Percentiles rank a stretch among this genome's conserved stretches.
phyloP scores from a whole-genome alignment of 2,329 filamentous ascomycete species.

The Graphiopsis chlorocephala region DNA sequence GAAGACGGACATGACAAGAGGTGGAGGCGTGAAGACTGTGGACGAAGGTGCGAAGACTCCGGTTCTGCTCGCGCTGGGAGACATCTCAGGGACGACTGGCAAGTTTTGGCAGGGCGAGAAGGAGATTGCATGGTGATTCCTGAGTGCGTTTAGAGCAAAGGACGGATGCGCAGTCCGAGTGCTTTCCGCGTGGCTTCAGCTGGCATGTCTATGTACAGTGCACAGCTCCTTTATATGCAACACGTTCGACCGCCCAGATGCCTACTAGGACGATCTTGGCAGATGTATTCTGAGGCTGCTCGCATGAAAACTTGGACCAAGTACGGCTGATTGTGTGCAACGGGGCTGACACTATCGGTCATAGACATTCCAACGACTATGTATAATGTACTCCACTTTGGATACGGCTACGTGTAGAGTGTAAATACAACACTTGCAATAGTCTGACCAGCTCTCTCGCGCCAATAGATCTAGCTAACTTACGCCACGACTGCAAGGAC shows the following conservation, averaged over 20 bases:
- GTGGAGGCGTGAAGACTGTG: constrained; percentile 34
- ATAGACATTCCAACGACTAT: no score
- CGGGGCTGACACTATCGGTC: no score
- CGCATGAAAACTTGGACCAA: no score
- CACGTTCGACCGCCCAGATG: neutral
- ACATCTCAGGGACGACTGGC: constrained; percentile 33
- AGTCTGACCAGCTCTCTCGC: no score
- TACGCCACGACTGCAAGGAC: no score
- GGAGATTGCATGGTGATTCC: constrained; percentile 31
- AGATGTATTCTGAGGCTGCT: no score
- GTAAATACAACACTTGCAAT: no score
- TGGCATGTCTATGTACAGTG: neutral
- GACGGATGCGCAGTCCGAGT: no score
- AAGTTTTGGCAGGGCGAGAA: constrained; percentile 37
- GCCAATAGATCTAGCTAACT: neutral
- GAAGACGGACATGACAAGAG: constrained; percentile 39
- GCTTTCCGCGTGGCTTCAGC: neutral
- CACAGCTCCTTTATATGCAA: neutral
- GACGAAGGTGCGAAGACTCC: constrained; percentile 37
- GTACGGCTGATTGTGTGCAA: no score
- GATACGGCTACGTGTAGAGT: no score
- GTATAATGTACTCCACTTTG: no score
- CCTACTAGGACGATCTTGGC: neutral
- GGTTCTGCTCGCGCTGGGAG: constrained; percentile 35
- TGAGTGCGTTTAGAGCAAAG: neutral